A percentile compares a stretch with the other conserved stretches of the same genome.
Evolutionary conservation across 768 basidiomycete genomes (phyloP).

Genomic region (Lactarius hengduanensis): DNA sequence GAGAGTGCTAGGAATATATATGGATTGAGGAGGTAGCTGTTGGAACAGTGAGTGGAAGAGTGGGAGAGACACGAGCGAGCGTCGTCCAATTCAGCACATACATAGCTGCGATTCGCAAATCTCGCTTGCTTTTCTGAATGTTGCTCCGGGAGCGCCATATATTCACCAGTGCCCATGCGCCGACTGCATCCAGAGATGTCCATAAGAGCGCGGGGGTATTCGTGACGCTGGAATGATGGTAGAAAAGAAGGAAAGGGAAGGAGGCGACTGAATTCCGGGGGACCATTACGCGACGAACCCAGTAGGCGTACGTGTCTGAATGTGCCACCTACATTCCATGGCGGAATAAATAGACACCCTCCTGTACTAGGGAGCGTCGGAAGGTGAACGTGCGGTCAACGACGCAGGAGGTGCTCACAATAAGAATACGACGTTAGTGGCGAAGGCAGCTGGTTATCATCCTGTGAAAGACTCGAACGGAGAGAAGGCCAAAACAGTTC

Average conservation of each 20-base stretch:
- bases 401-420: constrained; percentile 46
- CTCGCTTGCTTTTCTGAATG: constrained; percentile 48
- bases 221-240: constrained; percentile 59
- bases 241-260: constrained; percentile 75
- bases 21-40: constrained; percentile 87
- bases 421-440: constrained; percentile 78
- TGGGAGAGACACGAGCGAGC: not conserved
- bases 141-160: constrained; percentile 68
- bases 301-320: constrained; percentile 75
- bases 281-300: constrained; percentile 1
- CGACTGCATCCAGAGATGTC: constrained; percentile 63
- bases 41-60: not conserved
- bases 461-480: constrained; percentile 52
- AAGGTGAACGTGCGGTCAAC: constrained; percentile 17
- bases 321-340: constrained; percentile 76
- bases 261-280: constrained; percentile 58
- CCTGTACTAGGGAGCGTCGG: constrained; percentile 60
- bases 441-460: constrained; percentile 77
- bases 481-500: constrained; percentile 53
- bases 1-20: constrained; percentile 82
- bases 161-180: constrained; percentile 63
- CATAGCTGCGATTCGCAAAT: constrained; percentile 62
- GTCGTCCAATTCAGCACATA: constrained; percentile 40
- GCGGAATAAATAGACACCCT: constrained; percentile 80
- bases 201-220: constrained; percentile 56